Base-by-base conservation (phyloP, 768 basidiomycete genomes). In the Hericium alpestre region DNA sequence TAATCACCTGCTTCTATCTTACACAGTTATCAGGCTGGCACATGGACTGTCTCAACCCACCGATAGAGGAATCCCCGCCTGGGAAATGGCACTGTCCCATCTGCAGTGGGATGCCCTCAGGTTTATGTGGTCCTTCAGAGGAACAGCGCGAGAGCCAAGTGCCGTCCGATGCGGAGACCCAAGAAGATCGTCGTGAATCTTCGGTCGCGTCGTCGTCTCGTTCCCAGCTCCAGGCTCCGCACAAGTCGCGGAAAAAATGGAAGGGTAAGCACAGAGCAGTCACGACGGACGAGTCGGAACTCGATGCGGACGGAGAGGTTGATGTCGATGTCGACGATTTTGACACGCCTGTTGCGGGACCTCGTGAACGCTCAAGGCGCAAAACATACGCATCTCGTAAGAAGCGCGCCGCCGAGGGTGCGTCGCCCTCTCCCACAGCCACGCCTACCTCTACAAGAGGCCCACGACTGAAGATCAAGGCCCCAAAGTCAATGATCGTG, bases 41-140 rank as follows among this genome's bases (percentile, higher is more conserved):
- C 69, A 82, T 84, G 77, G 80, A 84, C 61, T 93, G 89, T 68
- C 76, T 93, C 56, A 63, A 72, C 39, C 91, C 93, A 38, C 84
- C 88, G 0, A 72, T 96, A 15, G 71, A 76, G 55, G 74, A 80
- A 57, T 74, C 83, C 38, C 93, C 93, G 1, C 78, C 82, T 39
- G 91, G 90, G 63, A 76, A 76, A 67, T 93, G 87, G 87, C 77
- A 80, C 64, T 91, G 89, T 68, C 86, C 86, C 23, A 58, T 68
- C 27, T 91, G 89, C 66, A 58, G 60, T 12, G 51, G 52, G 7
- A 53, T 56, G 27, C 60, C 57, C 38, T 55, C 62, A 20, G 59
- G 60, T 20, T 39, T 58, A n/a, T 61, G 60, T 41, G 59, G 56
- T 56, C 43, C 56, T 55, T 25, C 60, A 56, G 51, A 54, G 23